These are phyloP conservation scores for Lachancea sp. DNA, from an alignment of 805 yeast species.

Conservation along the genomic window DNA sequence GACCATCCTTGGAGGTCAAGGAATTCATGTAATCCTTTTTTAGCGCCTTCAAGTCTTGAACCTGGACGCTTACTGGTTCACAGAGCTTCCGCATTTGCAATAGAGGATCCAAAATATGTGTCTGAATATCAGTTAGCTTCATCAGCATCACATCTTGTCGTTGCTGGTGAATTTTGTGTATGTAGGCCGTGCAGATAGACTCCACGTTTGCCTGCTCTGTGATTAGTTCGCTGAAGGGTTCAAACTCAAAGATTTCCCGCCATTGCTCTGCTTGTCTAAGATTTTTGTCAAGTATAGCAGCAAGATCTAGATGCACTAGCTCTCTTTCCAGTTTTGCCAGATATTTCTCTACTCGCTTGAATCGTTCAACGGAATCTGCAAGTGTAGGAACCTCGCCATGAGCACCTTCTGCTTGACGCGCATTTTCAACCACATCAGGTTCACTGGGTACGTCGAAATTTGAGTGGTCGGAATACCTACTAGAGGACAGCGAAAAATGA, in stretches of 20 bases:
- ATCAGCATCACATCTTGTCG: slow-evolving; percentile 28
- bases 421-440: not conserved
- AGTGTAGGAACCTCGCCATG: slow-evolving; percentile 10
- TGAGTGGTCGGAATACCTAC: slow-evolving; percentile 18
- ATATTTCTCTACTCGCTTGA: slow-evolving; percentile 19
- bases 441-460: not conserved
- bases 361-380: slow-evolving; percentile 19
- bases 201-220: slow-evolving; percentile 17
- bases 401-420: not conserved
- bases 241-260: slow-evolving; percentile 27
- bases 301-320: slow-evolving; percentile 17
- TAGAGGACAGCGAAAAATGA: slow-evolving; percentile 11
- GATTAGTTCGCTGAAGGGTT: slow-evolving; percentile 15
- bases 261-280: slow-evolving; percentile 23
- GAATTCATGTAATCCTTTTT: slow-evolving; percentile 33
- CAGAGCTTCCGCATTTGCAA: slow-evolving; percentile 22
- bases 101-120: slow-evolving; percentile 28
- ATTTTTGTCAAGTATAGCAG: slow-evolving; percentile 17
- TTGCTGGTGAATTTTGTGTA: slow-evolving; percentile 23
- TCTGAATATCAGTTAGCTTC: slow-evolving; percentile 24
- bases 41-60: slow-evolving; percentile 30
- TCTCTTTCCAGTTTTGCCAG: slow-evolving; percentile 18
- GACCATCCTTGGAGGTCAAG: slow-evolving; percentile 20
- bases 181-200: slow-evolving; percentile 28
- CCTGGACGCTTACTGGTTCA: slow-evolving; percentile 18